phyloP scores from a whole-genome alignment of 73 alveolate genomes.

The Paramecium pentaurelia region DNA sequence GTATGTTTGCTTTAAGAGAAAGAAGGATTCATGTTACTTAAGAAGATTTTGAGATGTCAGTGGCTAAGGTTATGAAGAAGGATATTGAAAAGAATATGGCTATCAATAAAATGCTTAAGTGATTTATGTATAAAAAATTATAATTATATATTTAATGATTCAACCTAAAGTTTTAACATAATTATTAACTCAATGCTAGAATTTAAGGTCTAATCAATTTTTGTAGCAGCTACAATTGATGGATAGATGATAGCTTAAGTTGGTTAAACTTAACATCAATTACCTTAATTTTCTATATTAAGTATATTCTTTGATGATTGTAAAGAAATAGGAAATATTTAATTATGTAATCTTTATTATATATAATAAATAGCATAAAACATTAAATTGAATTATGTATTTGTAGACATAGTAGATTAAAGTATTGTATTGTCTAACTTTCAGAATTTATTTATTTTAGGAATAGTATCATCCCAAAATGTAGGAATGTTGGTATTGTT shows the following conservation, averaged over 20 bases:
- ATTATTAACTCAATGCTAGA: background rate
- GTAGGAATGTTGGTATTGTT: background rate
- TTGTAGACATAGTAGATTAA: background rate
- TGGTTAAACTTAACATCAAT: background rate
- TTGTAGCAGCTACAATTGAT: background rate
- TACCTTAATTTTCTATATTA: conserved; percentile 3
- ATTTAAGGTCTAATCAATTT: background rate
- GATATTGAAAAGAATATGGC: conserved; percentile 98
- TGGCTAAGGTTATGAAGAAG: conserved; percentile 98
- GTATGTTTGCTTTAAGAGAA: conserved; percentile 99
- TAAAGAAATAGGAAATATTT: background rate
- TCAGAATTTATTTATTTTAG: background rate
- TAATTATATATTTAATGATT: background rate
- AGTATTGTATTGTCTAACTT: background rate
- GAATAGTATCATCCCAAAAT: background rate
- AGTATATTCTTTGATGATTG: conserved; percentile 27
- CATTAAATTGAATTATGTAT: background rate
- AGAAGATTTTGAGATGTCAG: conserved; percentile 99
- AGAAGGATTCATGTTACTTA: conserved; percentile 99
- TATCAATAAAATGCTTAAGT: conserved; percentile 82
- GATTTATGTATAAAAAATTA: background rate
- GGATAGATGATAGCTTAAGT: conserved; percentile 21
- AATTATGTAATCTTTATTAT: background rate
- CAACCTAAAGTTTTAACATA: background rate
- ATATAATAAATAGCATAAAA: background rate